phyloP scores from a whole-genome alignment of 768 basidiomycete species.

The Rhizopogon vesiculosus region DNA sequence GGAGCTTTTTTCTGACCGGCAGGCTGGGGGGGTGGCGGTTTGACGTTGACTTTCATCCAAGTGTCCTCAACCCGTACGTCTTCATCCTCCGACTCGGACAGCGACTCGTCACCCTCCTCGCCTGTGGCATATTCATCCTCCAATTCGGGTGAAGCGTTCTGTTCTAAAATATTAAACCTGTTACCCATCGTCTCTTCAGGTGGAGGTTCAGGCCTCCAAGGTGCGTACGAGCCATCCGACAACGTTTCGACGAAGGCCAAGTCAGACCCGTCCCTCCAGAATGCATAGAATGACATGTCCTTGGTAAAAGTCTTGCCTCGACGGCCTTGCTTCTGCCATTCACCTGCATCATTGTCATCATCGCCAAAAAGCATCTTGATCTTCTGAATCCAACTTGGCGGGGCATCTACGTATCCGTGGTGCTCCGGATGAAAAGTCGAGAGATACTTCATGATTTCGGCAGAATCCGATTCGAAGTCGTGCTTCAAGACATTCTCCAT shows the following conservation, averaged over 20 bases:
- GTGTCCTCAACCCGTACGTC: conserved; percentile 20
- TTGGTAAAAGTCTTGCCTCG: conserved; percentile 15
- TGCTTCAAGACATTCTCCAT: conserved; percentile 38
- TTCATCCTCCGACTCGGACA: not conserved
- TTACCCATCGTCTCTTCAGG: not conserved
- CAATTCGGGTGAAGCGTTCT: not conserved
- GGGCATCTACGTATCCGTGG: conserved; percentile 31
- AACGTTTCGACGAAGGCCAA: conserved; percentile 37
- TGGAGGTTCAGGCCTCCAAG: not conserved
- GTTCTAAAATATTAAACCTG: conserved; percentile 3
- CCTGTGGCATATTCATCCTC: conserved; percentile 8
- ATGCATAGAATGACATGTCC: conserved; percentile 38
- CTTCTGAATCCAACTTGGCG: conserved; percentile 45
- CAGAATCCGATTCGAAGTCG: conserved; percentile 28
- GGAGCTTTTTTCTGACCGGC: not conserved
- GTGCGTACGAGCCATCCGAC: not conserved
- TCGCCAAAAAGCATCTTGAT: conserved; percentile 15
- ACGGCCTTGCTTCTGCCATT: conserved; percentile 32
- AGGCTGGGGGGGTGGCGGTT: not conserved
- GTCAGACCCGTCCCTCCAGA: conserved; percentile 47
- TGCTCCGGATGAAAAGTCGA: conserved; percentile 45
- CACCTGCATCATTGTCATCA: conserved; percentile 11
- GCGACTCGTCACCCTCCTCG: conserved; percentile 10
- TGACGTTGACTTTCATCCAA: conserved; percentile 20
- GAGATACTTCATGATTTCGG: conserved; percentile 39